Evolutionary conservation across 2,329 filamentous ascomycete genomes (phyloP), one percentile per base, ranked within the genome.

Genomic region (Westerdykella aurantiaca): DNA sequence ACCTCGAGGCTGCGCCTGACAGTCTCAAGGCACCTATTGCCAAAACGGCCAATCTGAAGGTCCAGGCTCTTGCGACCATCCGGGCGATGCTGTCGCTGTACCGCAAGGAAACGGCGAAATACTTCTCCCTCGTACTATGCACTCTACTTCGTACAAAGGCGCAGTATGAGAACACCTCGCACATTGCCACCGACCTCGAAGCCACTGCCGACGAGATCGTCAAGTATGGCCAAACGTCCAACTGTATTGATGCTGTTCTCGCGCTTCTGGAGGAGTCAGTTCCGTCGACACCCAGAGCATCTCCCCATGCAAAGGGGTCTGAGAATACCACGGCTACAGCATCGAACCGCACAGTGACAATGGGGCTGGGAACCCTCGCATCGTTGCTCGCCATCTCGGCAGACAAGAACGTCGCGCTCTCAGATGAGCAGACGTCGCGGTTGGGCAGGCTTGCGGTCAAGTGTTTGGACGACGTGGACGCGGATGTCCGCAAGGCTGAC

Each of bases 171-270:
- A 77, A 79, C 11, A 76, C 81, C 18, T 79, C 81, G 16, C 84
- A 88, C 63, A 84, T 89, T 41, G 81, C 87, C 41, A 80, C 80
- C 43, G 86, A 86, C 16, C 74, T 90, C 34, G 85, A 89, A 69
- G 74, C 85, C 17, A 77, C 88, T 1, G 82, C 85, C 3, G 80
- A 85, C 40, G 85, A 89, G 56, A 78, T 90, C 3, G 79, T 86
- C 14, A 71, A 71, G 31, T 75, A 86, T 4, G 82, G 84, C 1
- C 78, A 85, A 39, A 76, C 79, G 5, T 70, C 77, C 4, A 80
- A 84, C 38, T 65, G 64, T 41, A 51, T 71, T 29, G 56, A 67
- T 29, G 62, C 64, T 6, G 66, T 70, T 9, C 61, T 69, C 29
- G 53, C 60, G 6, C 55, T 69, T 12, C 50, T 70, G 23, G 67